A percentile compares a stretch with the other conserved stretches of the same genome.
Conservation (phyloP, 2,329 filamentous ascomycete species). For the Pseudonectria buxi region DNA sequence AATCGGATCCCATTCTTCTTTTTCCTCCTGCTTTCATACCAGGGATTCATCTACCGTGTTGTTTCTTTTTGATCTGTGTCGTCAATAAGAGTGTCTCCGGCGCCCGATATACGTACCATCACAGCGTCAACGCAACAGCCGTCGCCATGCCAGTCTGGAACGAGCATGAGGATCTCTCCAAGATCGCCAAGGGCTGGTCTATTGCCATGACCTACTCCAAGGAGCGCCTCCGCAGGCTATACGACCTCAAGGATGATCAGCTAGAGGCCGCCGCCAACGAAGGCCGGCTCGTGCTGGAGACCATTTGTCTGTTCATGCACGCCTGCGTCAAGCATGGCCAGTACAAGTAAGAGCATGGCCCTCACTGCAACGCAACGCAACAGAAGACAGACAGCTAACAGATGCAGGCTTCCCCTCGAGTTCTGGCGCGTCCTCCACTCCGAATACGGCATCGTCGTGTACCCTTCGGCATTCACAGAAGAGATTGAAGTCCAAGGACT, state of each 20-base stretch:
- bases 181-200: constrained; percentile 31
- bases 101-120: too few relatives aligned
- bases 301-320: constrained; percentile 34
- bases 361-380: not conserved
- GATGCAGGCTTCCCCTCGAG: constrained; percentile 26
- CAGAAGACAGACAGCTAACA: not conserved
- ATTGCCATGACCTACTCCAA: constrained; percentile 32
- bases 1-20: not conserved
- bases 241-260: constrained; percentile 26
- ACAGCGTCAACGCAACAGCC: not conserved
- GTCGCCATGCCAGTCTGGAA: constrained; percentile 17
- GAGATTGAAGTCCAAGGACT: constrained; percentile 27
- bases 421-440: constrained; percentile 33
- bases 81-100: too few relatives aligned
- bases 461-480: constrained; percentile 33
- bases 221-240: constrained; percentile 26
- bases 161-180: constrained; percentile 24
- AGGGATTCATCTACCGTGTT: too few relatives aligned
- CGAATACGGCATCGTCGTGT: constrained; percentile 35
- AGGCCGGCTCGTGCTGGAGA: constrained; percentile 31
- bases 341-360: constrained; percentile 24
- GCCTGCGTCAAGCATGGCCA: constrained; percentile 31
- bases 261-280: constrained; percentile 26
- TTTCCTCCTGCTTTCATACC: not conserved
- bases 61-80: too few relatives aligned